Percentiles rank a stretch among this genome's conserved stretches.
Evolutionary conservation across 768 basidiomycete species (phyloP).

Genomic region (Russula dissimulans): DNA sequence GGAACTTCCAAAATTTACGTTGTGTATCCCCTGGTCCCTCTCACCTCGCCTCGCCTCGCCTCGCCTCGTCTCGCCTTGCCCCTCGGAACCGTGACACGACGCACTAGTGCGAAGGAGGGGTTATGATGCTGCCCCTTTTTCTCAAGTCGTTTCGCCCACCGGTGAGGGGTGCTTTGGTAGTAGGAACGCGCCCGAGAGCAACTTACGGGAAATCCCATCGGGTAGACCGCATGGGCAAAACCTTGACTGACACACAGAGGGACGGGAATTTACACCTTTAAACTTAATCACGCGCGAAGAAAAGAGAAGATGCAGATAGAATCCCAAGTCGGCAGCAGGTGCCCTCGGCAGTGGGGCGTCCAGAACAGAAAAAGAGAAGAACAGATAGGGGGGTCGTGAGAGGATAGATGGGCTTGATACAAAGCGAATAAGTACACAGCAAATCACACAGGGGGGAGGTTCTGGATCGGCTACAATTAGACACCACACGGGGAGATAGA

Average conservation of each 20-base stretch:
- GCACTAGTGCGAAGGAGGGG: not conserved
- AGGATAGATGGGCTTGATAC: conserved; percentile 20
- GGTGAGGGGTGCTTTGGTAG: not conserved
- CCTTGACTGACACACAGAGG: not conserved
- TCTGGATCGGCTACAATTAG: conserved; percentile 19
- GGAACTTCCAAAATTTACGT: not conserved
- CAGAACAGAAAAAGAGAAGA: conserved; percentile 10
- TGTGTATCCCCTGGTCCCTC: not conserved
- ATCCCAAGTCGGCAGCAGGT: not conserved
- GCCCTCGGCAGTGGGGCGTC: not conserved
- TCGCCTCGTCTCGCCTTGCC: too few species aligned
- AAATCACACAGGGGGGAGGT: conserved; percentile 20
- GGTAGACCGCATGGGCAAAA: not conserved
- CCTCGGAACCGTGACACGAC: not conserved
- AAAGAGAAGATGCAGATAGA: not conserved
- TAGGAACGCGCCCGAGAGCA: not conserved
- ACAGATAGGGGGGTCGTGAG: not conserved
- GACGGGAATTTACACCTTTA: not conserved
- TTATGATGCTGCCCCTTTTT: not conserved
- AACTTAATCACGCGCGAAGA: not conserved
- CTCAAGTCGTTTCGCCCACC: not conserved
- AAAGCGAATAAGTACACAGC: conserved; percentile 27
- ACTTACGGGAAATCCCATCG: not conserved
- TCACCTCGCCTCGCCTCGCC: too few species aligned
- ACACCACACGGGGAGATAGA: not conserved